Conservation (phyloP, 352 stramenopile genomes). For the Globisporangium parvum region DNA sequence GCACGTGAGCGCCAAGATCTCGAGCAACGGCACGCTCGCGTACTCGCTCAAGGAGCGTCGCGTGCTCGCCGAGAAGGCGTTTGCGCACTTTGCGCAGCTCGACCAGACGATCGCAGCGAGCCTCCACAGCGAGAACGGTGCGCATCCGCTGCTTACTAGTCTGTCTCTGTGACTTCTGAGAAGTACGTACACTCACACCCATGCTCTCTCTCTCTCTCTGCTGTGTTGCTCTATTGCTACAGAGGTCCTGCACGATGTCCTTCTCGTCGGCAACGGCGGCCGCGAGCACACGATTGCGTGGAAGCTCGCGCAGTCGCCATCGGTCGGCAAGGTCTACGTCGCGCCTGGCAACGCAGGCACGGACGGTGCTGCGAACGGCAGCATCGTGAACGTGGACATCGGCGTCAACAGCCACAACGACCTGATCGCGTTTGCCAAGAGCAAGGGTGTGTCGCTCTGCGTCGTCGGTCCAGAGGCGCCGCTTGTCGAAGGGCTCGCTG, state of each 20-base stretch:
- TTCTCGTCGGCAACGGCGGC: conserved; percentile 91
- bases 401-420: conserved; percentile 49
- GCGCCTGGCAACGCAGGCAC: conserved; percentile 91
- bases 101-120: conserved; percentile 57
- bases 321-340: conserved; percentile 79
- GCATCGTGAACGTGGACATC: conserved; percentile 82
- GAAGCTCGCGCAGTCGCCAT: conserved; percentile 86
- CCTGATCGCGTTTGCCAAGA: conserved; percentile 69
- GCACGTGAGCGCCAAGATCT: conserved; percentile 45
- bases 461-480: conserved; percentile 97
- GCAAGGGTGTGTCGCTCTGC: conserved; percentile 93
- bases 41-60: conserved; percentile 71
- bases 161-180: not conserved
- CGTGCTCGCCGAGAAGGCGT: conserved; percentile 71
- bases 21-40: conserved; percentile 50
- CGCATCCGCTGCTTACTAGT: no score
- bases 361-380: conserved; percentile 20
- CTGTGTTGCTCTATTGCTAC: not conserved
- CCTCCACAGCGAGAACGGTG: conserved; percentile 40
- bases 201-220: not conserved
- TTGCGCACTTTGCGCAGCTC: conserved; percentile 64
- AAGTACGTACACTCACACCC: not conserved
- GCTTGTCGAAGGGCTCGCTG: conserved; percentile 94
- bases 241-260: conserved; percentile 75
- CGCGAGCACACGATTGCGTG: conserved; percentile 94